A percentile compares a stretch with the other conserved stretches of the same genome.
Evolutionary conservation across 2,329 filamentous ascomycete species (phyloP).

Genomic region (Sclerotinia sclerotiorum): DNA sequence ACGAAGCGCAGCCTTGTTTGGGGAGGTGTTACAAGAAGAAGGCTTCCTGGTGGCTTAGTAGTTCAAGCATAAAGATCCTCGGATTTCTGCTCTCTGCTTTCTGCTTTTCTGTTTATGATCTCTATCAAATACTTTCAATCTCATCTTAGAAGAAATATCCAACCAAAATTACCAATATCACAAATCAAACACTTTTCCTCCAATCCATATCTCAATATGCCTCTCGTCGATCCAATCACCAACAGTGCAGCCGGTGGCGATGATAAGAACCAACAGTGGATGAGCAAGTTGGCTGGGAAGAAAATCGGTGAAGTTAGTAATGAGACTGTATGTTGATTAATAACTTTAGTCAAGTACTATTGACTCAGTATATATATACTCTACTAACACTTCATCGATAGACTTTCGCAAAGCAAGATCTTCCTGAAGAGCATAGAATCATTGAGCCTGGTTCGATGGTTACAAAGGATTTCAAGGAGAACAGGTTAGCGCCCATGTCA

Average conservation of each 20-base stretch:
- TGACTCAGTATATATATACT: not conserved
- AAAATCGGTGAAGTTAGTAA: conserved; percentile 54
- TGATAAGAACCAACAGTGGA: conserved; percentile 55
- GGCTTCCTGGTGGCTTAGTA: not conserved
- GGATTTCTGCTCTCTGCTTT: not conserved
- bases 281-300: conserved; percentile 63
- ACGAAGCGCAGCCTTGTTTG: conserved; percentile 1
- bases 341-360: not conserved
- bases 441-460: conserved; percentile 58
- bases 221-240: conserved; percentile 63
- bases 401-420: conserved; percentile 61
- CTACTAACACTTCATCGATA: conserved; percentile 36
- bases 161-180: not conserved
- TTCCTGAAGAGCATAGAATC: conserved; percentile 57
- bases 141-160: conserved; percentile 1
- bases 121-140: conserved; percentile 16
- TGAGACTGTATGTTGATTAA: conserved; percentile 50
- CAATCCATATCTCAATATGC: conserved; percentile 50
- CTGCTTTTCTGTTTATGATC: not conserved
- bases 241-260: conserved; percentile 42
- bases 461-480: conserved; percentile 54
- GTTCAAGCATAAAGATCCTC: conserved; percentile 3
- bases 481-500: conserved; percentile 33
- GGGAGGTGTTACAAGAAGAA: conserved; percentile 2
- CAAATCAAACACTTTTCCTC: conserved; percentile 26